A percentile compares a stretch with the other conserved stretches of the same genome.
These are phyloP conservation scores for Jamesozyma hellenica DNA, from an alignment of 805 yeast genomes.

Conservation along the genomic window DNA sequence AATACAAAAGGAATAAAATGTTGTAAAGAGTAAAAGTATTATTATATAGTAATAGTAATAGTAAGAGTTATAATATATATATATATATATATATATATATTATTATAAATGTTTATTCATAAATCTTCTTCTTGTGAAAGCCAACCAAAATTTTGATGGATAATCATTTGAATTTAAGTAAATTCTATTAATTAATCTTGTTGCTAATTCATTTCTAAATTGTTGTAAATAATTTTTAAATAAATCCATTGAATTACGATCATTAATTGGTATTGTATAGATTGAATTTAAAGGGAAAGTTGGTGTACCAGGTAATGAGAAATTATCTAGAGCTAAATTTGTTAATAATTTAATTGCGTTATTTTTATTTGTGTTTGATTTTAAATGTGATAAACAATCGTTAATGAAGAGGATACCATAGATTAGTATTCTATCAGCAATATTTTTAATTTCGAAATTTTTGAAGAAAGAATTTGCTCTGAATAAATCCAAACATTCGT, in stretches of 20 bases:
- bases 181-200: slow-evolving; percentile 64
- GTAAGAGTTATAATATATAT: neutral
- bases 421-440: slow-evolving; percentile 84
- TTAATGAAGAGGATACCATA: slow-evolving; percentile 87
- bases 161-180: slow-evolving; percentile 46
- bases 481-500: slow-evolving; percentile 83
- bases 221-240: slow-evolving; percentile 77
- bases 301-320: slow-evolving; percentile 89
- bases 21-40: no score
- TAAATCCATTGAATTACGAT: slow-evolving; percentile 66
- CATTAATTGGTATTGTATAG: slow-evolving; percentile 61
- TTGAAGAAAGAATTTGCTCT: slow-evolving; percentile 94
- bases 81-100: neutral
- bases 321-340: slow-evolving; percentile 78
- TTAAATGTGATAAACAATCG: slow-evolving; percentile 66
- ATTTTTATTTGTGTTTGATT: slow-evolving; percentile 36
- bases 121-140: slow-evolving; percentile 87
- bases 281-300: slow-evolving; percentile 81
- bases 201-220: slow-evolving; percentile 88
- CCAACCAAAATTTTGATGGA: slow-evolving; percentile 93
- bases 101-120: slow-evolving; percentile 60
- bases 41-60: no score
- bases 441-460: slow-evolving; percentile 93
- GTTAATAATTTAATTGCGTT: slow-evolving; percentile 65
- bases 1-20: no score